Base-by-base conservation (phyloP, 139 green algal genomes). In the Micractinium conductrix region DNA sequence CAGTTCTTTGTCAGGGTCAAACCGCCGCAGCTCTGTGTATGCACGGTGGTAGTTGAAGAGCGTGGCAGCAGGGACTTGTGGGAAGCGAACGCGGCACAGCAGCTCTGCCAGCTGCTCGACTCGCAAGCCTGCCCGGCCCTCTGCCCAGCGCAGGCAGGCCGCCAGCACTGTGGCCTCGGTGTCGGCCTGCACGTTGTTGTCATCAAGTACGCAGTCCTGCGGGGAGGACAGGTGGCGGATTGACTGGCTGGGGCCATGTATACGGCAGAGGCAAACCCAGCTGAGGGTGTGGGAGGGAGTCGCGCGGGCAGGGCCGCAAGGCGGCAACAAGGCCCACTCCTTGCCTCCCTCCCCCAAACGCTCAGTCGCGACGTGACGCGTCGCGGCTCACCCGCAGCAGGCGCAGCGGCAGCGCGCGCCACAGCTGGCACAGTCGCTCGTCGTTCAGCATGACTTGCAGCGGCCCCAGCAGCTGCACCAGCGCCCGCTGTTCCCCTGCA, bases 111-210 rank as follows among this genome's bases (percentile, higher is more conserved):
- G 19, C 68, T 45, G 19, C 21, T 30, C 9, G 35, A 2, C 5
- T 45, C 37, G 14, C 21, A 28, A 14, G 1, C 17, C 9, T 4
- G 2, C 4, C 9, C 24, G 35, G 16, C 12, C 35, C 35, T 30
- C 16, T 44, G 12, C 45, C 58, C 42, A 55, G 4, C 44, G 45
- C 73, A 67, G 38, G 37, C 3, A 53, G 1, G 73, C 45, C 17
- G 73, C 73, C 14, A 79, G 73, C 45, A 79, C 73, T 79, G 73
- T 79, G 9, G 73, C 33, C 45, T 79, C 73, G 0, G 73, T 79
- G 73, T 79, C 73, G 2, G 73, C 73, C 44, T 8, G 22, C n/a
- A 79, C 14, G n/a, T 67, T 48, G 19, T 14, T 44, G 16, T 79
- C 44, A 30, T 43, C 73, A 0, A 67, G 55, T 5, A 79, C 55